Conservation (phyloP, 2,329 filamentous ascomycete species). For the Paecilomyces fulvus region DNA sequence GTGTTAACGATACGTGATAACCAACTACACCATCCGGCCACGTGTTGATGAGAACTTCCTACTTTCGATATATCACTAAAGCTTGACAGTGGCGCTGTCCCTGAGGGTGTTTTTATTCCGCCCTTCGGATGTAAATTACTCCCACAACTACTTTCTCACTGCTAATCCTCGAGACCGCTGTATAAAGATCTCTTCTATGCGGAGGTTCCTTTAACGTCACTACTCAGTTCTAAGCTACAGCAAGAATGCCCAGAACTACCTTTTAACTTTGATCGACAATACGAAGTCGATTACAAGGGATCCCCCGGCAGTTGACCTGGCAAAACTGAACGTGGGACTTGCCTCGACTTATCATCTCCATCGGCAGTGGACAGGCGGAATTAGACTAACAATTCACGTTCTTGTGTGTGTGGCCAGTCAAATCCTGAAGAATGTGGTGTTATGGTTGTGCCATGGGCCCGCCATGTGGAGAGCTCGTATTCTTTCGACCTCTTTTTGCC, state of each 20-base stretch:
- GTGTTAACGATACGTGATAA: conserved; percentile 31
- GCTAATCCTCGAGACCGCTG: not conserved
- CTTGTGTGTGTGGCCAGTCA: not conserved
- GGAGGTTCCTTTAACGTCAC: not conserved
- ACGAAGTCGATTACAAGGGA: not conserved
- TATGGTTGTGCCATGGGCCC: not conserved
- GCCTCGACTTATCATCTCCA: not conserved
- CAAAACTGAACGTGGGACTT: not conserved
- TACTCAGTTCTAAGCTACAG: not conserved
- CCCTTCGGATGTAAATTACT: not conserved
- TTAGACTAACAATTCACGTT: not conserved
- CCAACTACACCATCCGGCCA: conserved; percentile 22
- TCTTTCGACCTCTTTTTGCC: not conserved
- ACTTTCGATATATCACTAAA: too few species aligned
- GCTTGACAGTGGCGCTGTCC: too few species aligned
- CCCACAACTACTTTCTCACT: not conserved
- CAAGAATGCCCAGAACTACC: not conserved
- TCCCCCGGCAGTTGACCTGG: not conserved
- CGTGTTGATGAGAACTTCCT: too few species aligned
- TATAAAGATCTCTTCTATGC: not conserved
- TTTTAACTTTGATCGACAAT: not conserved
- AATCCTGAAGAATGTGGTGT: not conserved
- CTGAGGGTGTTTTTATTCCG: too few species aligned
- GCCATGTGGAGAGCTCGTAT: not conserved
- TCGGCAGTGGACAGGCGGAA: not conserved